These are phyloP conservation scores for Lagenidium giganteum DNA, from an alignment of 352 stramenopile species.

Conservation along the genomic window DNA sequence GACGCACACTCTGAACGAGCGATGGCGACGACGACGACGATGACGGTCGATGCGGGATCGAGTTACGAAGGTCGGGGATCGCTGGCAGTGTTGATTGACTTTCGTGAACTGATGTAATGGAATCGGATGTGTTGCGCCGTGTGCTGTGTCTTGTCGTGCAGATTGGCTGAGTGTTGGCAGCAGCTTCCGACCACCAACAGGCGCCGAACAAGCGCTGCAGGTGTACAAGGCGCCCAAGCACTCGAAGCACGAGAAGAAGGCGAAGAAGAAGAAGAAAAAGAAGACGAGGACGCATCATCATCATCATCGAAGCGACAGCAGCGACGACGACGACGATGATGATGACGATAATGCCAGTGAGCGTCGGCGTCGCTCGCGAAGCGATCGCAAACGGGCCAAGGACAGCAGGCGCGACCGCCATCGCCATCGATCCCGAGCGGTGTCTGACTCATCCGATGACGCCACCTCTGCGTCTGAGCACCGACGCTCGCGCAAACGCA, in stretches of 20 bases:
- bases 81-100: not conserved
- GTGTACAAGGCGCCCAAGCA: conserved; percentile 26
- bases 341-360: too few relatives aligned
- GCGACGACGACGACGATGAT: conserved; percentile 1
- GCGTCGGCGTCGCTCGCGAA: too few relatives aligned
- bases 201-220: conserved; percentile 10
- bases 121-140: too few relatives aligned
- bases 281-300: too few relatives aligned
- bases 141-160: conserved; percentile 9
- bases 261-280: conserved; percentile 22
- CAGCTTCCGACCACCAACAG: conserved; percentile 15
- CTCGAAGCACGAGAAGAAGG: conserved; percentile 5
- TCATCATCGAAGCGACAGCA: conserved; percentile 6
- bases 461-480: too few relatives aligned
- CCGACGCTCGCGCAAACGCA: not conserved
- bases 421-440: too few relatives aligned
- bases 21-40: conserved; percentile 8
- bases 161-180: conserved; percentile 41
- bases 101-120: too few relatives aligned
- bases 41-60: not conserved
- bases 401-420: conserved; percentile 2
- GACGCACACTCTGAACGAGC: not conserved
- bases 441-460: too few relatives aligned
- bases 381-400: conserved; percentile 1
- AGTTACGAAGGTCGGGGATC: not conserved